These are phyloP conservation scores for Nakaseomyces delphensis DNA, from an alignment of 1,139 yeast genomes.

Conservation along the genomic window DNA sequence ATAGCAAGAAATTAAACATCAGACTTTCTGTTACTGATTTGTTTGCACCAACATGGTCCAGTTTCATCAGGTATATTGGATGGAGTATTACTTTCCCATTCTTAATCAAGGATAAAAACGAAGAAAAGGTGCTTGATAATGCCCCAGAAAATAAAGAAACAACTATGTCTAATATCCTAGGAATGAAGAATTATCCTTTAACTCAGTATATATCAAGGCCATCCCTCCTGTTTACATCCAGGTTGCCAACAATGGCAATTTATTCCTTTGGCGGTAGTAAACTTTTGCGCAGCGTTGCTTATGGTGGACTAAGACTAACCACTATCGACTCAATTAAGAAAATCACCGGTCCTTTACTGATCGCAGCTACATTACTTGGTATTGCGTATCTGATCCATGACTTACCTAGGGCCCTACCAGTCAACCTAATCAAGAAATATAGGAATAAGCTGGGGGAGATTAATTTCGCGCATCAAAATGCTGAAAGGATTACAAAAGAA, in stretches of 20 bases:
- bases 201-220: constrained; percentile 28
- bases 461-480: constrained; percentile 73
- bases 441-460: constrained; percentile 49
- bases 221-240: constrained; percentile 30
- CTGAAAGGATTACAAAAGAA: constrained; percentile 72
- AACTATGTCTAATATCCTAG: constrained; percentile 13
- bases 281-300: constrained; percentile 26
- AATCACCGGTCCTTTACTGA: constrained; percentile 34
- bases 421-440: constrained; percentile 70
- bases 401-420: constrained; percentile 81
- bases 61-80: constrained; percentile 35
- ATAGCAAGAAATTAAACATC: constrained; percentile 50
- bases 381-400: constrained; percentile 64
- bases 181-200: constrained; percentile 21
- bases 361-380: constrained; percentile 50
- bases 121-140: neutral
- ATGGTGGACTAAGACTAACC: constrained; percentile 32
- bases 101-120: constrained; percentile 1
- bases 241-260: constrained; percentile 29
- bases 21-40: constrained; percentile 60
- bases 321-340: constrained; percentile 29
- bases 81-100: constrained; percentile 22
- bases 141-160: constrained; percentile 4
- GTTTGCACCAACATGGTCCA: constrained; percentile 63
- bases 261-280: constrained; percentile 33